phyloP scores from a whole-genome alignment of 345 rosid genomes.

The Geranium rotundifolium region DNA sequence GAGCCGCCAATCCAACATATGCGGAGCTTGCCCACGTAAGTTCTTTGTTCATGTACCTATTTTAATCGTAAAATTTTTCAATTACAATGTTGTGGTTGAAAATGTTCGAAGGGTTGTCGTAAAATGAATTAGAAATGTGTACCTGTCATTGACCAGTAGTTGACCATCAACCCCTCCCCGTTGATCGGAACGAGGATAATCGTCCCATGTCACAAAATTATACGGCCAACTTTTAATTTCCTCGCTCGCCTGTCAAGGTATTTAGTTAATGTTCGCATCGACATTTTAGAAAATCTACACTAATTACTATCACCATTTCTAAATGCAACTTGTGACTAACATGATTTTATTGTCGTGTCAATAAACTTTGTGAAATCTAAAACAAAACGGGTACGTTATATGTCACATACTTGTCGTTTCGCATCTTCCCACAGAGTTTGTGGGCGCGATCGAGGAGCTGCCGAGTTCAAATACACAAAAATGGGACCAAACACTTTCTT shows the following conservation, averaged over 20 bases:
- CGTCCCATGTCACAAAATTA: constrained; percentile 16
- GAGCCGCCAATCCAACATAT: constrained; percentile 31
- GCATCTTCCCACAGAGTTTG: constrained; percentile 29
- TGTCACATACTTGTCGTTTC: constrained; percentile 18
- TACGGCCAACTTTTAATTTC: constrained; percentile 26
- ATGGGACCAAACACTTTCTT: constrained; percentile 37
- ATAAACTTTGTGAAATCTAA: too few species aligned
- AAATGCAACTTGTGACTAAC: too few species aligned
- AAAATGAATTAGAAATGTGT: not conserved
- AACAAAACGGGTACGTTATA: too few species aligned
- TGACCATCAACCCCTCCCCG: constrained; percentile 33
- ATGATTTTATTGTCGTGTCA: too few species aligned
- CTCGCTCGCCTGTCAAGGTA: constrained; percentile 4
- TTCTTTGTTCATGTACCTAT: constrained; percentile 3
- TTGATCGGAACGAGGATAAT: constrained; percentile 28
- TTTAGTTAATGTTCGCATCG: not conserved
- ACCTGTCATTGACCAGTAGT: constrained; percentile 34
- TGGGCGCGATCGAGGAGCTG: not conserved
- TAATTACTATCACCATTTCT: not conserved
- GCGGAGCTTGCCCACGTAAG: constrained; percentile 11
- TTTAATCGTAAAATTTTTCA: not conserved
- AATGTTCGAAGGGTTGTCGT: not conserved
- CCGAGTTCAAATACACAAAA: constrained; percentile 24
- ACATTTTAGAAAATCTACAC: constrained; percentile 23
- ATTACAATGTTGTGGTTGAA: not conserved